A percentile compares a stretch with the other conserved stretches of the same genome.
These are phyloP conservation scores for Byssoonygena ceratinophila DNA, from an alignment of 2,329 filamentous ascomycete genomes.

Conservation along the genomic window DNA sequence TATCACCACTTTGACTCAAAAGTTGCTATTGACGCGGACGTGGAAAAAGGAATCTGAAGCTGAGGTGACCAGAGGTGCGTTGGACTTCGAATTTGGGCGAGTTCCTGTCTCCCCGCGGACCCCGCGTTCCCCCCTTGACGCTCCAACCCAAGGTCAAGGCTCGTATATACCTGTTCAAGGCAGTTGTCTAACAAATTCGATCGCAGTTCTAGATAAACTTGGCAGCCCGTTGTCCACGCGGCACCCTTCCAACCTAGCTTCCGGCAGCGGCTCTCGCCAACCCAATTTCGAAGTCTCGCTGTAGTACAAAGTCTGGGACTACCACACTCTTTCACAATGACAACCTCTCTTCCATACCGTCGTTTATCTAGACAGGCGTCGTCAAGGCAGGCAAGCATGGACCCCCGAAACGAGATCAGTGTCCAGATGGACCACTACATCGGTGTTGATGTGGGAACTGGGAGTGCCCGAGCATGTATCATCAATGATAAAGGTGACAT, in stretches of 20 bases:
- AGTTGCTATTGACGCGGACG: neutral
- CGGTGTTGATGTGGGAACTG: constrained; percentile 92
- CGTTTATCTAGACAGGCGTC: constrained; percentile 21
- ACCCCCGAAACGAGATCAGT: constrained; percentile 47
- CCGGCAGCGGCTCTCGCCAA: neutral
- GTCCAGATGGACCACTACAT: constrained; percentile 55
- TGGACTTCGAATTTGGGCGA: neutral
- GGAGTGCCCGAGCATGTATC: constrained; percentile 88
- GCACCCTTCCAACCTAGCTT: constrained; percentile 1
- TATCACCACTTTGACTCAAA: neutral
- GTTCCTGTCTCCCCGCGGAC: neutral
- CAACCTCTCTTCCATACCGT: constrained; percentile 25
- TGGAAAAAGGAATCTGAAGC: neutral
- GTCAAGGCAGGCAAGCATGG: constrained; percentile 32
- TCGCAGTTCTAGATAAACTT: constrained; percentile 3
- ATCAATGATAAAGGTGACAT: constrained; percentile 90
- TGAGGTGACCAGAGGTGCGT: constrained; percentile 1
- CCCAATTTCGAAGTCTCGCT: constrained; percentile 2
- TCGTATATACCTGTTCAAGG: constrained; percentile 1
- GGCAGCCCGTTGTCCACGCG: constrained; percentile 1
- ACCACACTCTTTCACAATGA: constrained; percentile 20
- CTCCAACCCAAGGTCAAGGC: neutral
- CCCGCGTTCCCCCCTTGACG: neutral
- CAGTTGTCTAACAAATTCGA: constrained; percentile 2
- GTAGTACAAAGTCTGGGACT: neutral